Evolutionary conservation across 148 eudicot species (phyloP), one percentile per base, ranked within the genome.

Genomic region (Camellia japonica): DNA sequence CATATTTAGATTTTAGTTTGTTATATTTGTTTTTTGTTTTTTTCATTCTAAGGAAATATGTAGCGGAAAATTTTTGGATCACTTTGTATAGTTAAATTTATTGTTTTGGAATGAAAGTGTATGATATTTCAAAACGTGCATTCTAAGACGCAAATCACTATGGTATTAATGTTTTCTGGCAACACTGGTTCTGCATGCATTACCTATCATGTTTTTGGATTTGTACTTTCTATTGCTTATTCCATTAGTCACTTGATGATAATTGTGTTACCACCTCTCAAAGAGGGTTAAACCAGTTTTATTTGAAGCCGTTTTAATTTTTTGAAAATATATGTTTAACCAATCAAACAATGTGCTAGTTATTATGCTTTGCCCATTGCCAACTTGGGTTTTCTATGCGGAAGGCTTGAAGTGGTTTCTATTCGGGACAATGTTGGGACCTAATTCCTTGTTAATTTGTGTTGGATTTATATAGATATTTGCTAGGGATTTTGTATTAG

Each of bases 351-450:
- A 56, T 46, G 12, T 54, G 77, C 46, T 74, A 58, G 49, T 7
- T 55, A 58, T 56, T 38, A 74, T 41, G 63, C 46, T 58, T 16
- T 74, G 47, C 77, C 69, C 3, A 41, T 58, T 74, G 77, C 77
- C 64, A 74, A 18, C 46, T 69, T 46, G 30, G 49, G 71, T 46
- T 68, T 46, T 68, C 52, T 43, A 44, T 12, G 30, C 52, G 41
- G 47, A 68, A n/a, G 5, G 59, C 41, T 51, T 71, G 75, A 23
- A 30, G 38, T 30, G 38, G 38, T 30, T 30, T 30, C 38, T 30
- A 30, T 30, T 30, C 1, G 38, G 51, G 20, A 46, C 3, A 7
- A 16, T 18, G 19, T 69, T 46, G 52, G 73, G 73, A 69, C 14
- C 11, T 30, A 30, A 30, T 30, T 30, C 38, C 38, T 30, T 30